Conservation (phyloP, 345 rosid species). For the Rhodamnia argentea region DNA sequence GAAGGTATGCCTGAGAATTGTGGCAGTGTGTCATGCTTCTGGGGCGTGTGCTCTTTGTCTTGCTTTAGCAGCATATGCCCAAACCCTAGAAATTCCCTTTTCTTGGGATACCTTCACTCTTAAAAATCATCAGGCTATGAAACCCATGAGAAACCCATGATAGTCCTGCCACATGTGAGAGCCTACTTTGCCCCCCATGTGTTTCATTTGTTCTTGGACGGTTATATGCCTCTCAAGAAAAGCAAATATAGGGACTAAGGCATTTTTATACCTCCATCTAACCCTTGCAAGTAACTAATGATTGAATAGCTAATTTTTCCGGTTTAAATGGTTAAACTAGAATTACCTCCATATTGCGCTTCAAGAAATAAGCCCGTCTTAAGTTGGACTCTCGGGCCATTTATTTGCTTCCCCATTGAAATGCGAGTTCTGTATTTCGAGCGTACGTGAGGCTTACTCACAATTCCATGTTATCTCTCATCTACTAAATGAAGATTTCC, state of each 20-base stretch:
- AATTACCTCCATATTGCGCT: neutral
- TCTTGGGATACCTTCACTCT: conserved; percentile 70
- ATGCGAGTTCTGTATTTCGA: neutral
- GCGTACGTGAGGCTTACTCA: neutral
- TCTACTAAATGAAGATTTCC: neutral
- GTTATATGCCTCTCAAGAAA: conserved; percentile 12
- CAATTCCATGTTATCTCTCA: neutral
- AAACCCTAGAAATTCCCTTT: conserved; percentile 37
- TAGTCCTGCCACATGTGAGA: conserved; percentile 7
- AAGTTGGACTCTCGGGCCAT: neutral
- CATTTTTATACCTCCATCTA: neutral
- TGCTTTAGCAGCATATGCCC: conserved; percentile 71
- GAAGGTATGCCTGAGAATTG: conserved; percentile 27
- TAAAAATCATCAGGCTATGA: neutral
- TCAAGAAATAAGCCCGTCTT: neutral
- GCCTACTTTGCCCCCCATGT: neutral
- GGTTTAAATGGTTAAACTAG: neutral
- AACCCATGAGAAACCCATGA: neutral
- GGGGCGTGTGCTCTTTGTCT: conserved; percentile 26
- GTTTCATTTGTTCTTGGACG: conserved; percentile 5
- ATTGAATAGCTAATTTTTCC: neutral
- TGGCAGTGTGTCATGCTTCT: conserved; percentile 22
- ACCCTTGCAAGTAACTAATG: neutral
- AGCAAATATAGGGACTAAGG: neutral
- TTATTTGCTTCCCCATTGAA: neutral